Conservation (phyloP, 306 rosid species). For the Pachyrhizus erosus region DNA sequence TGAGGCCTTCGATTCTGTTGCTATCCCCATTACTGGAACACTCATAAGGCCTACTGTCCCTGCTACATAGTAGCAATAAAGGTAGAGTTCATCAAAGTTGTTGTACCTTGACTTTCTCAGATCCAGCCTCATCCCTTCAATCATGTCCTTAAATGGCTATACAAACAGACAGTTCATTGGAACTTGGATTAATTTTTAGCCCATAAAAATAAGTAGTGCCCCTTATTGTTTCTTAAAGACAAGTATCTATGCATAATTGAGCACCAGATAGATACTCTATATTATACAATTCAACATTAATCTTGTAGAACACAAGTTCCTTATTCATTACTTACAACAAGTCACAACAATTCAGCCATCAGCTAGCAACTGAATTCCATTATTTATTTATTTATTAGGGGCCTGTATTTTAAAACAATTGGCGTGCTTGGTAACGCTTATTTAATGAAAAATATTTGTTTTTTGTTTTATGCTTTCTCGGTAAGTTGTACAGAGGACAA, state of each 20-base stretch:
- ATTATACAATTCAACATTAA: neutral
- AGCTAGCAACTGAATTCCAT: neutral
- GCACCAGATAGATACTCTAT: neutral
- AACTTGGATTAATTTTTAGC: slow-evolving; percentile 1
- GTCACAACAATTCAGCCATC: neutral
- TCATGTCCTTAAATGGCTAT: slow-evolving; percentile 97
- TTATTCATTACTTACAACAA: neutral
- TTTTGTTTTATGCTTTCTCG: neutral
- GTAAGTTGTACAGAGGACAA: neutral
- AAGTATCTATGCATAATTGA: neutral
- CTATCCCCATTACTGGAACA: slow-evolving; percentile 96
- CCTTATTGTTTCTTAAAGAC: neutral
- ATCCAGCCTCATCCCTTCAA: slow-evolving; percentile 95
- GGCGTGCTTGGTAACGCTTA: neutral
- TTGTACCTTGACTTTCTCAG: slow-evolving; percentile 82
- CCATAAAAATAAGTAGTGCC: neutral
- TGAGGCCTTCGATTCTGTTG: slow-evolving; percentile 80
- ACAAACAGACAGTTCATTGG: slow-evolving; percentile 29
- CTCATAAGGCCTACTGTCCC: slow-evolving; percentile 99
- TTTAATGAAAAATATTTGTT: neutral
- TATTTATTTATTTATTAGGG: neutral
- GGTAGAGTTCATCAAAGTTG: slow-evolving; percentile 91
- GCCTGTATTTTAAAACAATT: neutral
- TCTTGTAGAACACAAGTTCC: neutral
- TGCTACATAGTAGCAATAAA: slow-evolving; percentile 97